Base-by-base conservation (phyloP, 2,329 filamentous ascomycete genomes). In the Fusarium bulbicola region DNA sequence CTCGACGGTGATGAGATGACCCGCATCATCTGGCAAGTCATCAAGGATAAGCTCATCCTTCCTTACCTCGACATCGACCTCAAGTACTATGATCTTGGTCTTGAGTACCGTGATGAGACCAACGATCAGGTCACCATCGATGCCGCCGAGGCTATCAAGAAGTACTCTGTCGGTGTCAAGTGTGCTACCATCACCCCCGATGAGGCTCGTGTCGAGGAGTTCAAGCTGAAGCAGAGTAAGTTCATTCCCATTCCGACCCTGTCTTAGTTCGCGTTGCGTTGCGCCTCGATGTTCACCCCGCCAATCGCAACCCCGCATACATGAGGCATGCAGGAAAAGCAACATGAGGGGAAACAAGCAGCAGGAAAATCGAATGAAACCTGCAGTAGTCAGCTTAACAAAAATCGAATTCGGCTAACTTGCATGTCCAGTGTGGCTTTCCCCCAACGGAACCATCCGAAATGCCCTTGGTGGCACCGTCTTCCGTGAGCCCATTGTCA, bases 101-200 rank as follows among this genome's bases (percentile, higher is more conserved):
- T 98, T 74, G 91, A 94, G 82, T 97, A 97, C 89, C 93, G 96
- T 82, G 95, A 99, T 83, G 85, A 97, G 90, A 98, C 96, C 82
- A 91, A 97, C 83, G 96, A 98, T 84, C 89, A 98, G 87, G 95
- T 99, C 85, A 99, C 96, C 72, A 83, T 95, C 78, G 96, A 98
- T 81, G 93, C 95, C 62, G 96, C 96, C 63, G 94, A 97, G 86
- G 96, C 96, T 47, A 98, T 98, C 87, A 95, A 97, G 90, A 97
- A 98, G 89, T 98, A 98, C 89, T 94, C 92, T 68, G 96, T 99
- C 62, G 96, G 95, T 84, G 94, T 99, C 87, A 99, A 99, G 89
- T 99, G 96, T 85, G 96, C 96, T 75, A 99, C 96, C 82, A 99
- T 99, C 86, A 99, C 96, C 47, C 96, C 96, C 43, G 96, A 99